Evolutionary conservation across 2,329 filamentous ascomycete species (phyloP).

Genomic region (Alternaria triticimaculans): DNA sequence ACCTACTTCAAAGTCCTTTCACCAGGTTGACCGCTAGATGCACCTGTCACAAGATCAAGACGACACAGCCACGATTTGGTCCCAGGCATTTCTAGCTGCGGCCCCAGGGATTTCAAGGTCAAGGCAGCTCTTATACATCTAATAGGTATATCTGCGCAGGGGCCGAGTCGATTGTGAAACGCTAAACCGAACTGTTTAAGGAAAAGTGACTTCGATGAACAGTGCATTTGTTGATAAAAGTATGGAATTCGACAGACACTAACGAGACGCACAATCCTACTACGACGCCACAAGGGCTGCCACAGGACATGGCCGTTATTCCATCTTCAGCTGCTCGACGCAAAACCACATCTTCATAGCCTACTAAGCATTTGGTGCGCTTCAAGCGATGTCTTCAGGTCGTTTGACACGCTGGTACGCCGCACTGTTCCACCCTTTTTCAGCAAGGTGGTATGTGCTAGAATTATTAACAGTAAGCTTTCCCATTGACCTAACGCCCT

Average conservation of each 20-base stretch:
- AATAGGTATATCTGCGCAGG: background rate
- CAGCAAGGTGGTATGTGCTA: slow-evolving; percentile 16
- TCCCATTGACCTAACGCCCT: slow-evolving; percentile 21
- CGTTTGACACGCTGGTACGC: slow-evolving; percentile 20
- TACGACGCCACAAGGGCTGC: background rate
- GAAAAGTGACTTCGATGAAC: background rate
- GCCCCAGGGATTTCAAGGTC: background rate
- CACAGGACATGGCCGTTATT: background rate
- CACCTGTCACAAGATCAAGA: background rate
- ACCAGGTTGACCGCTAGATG: background rate
- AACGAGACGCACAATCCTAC: background rate
- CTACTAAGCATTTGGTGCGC: background rate
- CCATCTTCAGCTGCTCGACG: background rate
- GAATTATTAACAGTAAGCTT: slow-evolving; percentile 13
- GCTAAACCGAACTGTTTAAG: background rate
- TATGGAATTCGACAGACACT: background rate
- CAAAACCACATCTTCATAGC: too few species aligned
- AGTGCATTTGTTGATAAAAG: background rate
- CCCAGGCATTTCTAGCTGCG: background rate
- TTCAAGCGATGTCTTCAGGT: background rate
- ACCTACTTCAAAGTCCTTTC: background rate
- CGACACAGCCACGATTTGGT: background rate
- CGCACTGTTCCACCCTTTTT: slow-evolving; percentile 18
- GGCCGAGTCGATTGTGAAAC: background rate
- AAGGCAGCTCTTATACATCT: background rate